Conservation (phyloP, 164 flowering plant species). For the Stephania yunnanensis region DNA sequence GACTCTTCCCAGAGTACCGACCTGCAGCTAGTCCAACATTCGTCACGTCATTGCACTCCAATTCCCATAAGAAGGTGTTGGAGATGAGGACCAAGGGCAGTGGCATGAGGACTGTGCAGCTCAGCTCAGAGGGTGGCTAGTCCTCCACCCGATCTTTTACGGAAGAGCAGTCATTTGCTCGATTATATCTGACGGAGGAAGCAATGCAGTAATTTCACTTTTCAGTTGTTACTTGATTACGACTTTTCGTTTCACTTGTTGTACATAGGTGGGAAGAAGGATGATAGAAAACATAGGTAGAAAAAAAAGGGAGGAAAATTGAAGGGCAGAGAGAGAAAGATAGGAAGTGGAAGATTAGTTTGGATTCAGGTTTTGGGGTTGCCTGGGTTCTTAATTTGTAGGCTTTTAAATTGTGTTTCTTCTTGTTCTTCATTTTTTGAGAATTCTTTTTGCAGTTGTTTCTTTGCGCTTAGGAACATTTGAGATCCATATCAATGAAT, state of each 20-base stretch:
- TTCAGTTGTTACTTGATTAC: constrained; percentile 12
- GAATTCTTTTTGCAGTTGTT: constrained; percentile 66
- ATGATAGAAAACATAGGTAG: constrained; percentile 2
- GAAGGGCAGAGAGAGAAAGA: constrained; percentile 9
- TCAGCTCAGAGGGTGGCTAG: constrained; percentile 6
- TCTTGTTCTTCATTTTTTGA: constrained; percentile 16
- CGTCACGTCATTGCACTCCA: constrained; percentile 69
- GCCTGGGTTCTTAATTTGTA: constrained; percentile 14
- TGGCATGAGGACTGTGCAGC: not conserved
- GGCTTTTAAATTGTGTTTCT: constrained; percentile 20
- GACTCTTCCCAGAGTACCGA: constrained; percentile 91
- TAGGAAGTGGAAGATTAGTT: constrained; percentile 5
- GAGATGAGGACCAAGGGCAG: constrained; percentile 61
- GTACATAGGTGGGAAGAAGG: constrained; percentile 35
- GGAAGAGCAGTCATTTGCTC: constrained; percentile 22
- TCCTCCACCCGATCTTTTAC: constrained; percentile 24
- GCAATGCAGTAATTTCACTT: not conserved
- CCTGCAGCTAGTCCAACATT: constrained; percentile 97
- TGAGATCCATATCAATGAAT: not conserved
- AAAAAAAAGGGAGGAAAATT: constrained; percentile 13
- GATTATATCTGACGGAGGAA: constrained; percentile 27
- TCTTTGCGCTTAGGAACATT: constrained; percentile 26
- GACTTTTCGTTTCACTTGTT: constrained; percentile 42
- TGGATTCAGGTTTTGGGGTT: constrained; percentile 9
- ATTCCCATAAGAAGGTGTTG: constrained; percentile 83